Evolutionary conservation across 208 protist genomes (phyloP).

Genomic region (Wallacemonas collosoma): DNA sequence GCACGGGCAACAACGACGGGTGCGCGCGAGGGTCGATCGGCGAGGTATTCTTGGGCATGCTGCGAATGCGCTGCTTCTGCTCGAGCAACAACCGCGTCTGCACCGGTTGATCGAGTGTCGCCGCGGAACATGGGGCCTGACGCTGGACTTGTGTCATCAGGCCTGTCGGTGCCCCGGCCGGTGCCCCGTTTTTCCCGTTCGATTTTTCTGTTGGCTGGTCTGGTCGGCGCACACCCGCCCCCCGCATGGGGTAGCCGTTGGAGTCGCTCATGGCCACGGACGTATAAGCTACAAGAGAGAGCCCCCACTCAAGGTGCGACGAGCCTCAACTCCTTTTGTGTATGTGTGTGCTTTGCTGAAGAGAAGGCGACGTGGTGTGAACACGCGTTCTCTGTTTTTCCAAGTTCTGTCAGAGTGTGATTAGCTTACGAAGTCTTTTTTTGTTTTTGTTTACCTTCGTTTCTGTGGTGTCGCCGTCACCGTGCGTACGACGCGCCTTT

Average conservation of each 20-base stretch:
- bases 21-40: constrained; percentile 66
- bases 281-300: no score
- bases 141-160: constrained; percentile 50
- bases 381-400: no score
- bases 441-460: no score
- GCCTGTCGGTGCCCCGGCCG: constrained; percentile 17
- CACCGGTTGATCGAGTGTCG: constrained; percentile 31
- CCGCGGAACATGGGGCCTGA: not conserved
- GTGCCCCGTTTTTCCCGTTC: constrained; percentile 16
- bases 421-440: no score
- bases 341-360: no score
- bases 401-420: no score
- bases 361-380: no score
- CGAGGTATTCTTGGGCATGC: constrained; percentile 81
- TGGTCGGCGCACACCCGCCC: not conserved
- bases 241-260: constrained; percentile 8
- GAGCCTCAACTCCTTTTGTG: no score
- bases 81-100: constrained; percentile 53
- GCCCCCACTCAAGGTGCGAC: no score
- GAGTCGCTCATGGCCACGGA: constrained; percentile 2
- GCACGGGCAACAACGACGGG: constrained; percentile 66
- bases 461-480: no score
- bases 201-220: constrained; percentile 9
- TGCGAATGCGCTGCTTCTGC: constrained; percentile 52
- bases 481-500: no score